A percentile compares a stretch with the other conserved stretches of the same genome.
Conservation (phyloP, 106 monocot species). For the Allium cepa region DNA sequence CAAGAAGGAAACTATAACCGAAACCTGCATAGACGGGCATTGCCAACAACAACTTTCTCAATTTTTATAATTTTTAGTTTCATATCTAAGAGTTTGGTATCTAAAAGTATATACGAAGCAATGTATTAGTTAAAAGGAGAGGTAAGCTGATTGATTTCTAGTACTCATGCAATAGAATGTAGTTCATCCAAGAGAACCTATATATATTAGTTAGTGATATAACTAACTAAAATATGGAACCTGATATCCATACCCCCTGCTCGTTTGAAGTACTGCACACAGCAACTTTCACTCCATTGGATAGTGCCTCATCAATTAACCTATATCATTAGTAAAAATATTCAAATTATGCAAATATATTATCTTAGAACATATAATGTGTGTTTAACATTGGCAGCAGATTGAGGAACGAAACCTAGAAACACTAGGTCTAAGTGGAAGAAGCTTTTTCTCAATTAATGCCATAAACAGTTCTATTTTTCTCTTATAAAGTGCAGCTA, state of each 20-base stretch:
- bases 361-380: no score
- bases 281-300: slow-evolving; percentile 84
- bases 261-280: slow-evolving; percentile 99
- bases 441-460: slow-evolving; percentile 89
- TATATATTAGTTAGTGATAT: no score
- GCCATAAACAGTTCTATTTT: slow-evolving; percentile 95
- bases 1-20: slow-evolving; percentile 98
- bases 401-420: slow-evolving; percentile 34
- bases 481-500: slow-evolving; percentile 94
- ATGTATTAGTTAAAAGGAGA: no score
- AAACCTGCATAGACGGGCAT: slow-evolving; percentile 42
- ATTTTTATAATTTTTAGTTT: no score
- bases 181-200: no score
- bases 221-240: slow-evolving; percentile 11
- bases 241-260: slow-evolving; percentile 78
- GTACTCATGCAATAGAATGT: no score
- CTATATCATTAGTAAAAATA: slow-evolving; percentile 12
- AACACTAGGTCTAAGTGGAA: slow-evolving; percentile 93
- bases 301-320: slow-evolving; percentile 83
- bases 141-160: no score
- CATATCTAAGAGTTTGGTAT: no score
- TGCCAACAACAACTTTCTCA: no score
- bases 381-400: no score
- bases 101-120: no score
- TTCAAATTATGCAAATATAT: no score